Evolutionary conservation across 1,139 yeast species (phyloP), one percentile per base, ranked within the genome.

Genomic region (Casaregolazyma lundiana): DNA sequence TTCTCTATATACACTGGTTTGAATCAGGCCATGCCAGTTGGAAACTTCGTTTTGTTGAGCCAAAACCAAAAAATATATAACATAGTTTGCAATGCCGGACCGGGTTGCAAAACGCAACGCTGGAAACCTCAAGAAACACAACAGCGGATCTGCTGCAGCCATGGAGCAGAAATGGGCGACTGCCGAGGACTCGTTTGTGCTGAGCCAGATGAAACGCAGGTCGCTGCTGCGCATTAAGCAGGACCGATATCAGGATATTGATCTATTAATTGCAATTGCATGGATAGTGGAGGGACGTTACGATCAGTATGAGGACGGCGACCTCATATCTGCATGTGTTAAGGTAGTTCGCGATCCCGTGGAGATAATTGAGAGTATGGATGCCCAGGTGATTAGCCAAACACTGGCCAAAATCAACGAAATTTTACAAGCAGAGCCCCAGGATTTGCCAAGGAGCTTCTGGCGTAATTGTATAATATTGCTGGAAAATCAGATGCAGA

Each of bases 101-200:
- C 32, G 32, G 32, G 13, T 26, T n/a, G 32, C n/a, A 11, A 26
- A 26, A 11, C 11, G 32, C 6, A 13, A 24, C 15, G 32, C 4
- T 7, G 32, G 15, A 26, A 26, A 7, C 6, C 11, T 2, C 15
- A 26, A 26, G 15, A 26, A 26, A 11, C 32, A 6, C 11, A 26
- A 26, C 11, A 13, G 7, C 6, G 29, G 8, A 9, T 24, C 29
- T 4, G 7, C 29, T 26, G 15, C 6, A 6, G 13, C 46, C 15
- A 38, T 49, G 18, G 56, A 48, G 19, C 57, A 58, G 7, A 35
- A 39, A 44, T 62, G 70, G 67, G 62, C 61, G 17, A 60, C 61
- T 1, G 60, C 57, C 24, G 71, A 67, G 45, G 66, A 63, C 37
- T 55, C 50, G 16, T 67, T 67, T 50, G 59, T 60, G 35, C 50